Percentiles rank a stretch among this genome's conserved stretches.
Evolutionary conservation across 805 yeast species (phyloP).

Genomic region (Wickerhamiella domercqiae): DNA sequence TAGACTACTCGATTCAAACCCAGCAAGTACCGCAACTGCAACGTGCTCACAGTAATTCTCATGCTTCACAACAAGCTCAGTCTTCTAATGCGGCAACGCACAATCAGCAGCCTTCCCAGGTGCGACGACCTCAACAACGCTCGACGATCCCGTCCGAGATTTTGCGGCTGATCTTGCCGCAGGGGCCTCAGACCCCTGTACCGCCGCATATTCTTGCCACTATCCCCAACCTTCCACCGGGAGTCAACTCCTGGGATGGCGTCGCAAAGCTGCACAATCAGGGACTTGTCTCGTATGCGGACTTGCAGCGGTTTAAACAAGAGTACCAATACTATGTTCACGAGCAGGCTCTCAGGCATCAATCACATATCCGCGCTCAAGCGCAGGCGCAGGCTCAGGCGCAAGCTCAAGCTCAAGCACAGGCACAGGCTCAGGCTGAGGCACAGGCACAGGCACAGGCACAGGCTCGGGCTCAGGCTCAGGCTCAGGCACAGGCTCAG

Average conservation of each 20-base stretch:
- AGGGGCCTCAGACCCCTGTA: constrained; percentile 39
- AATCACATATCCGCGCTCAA: constrained; percentile 12
- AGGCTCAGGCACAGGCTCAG: constrained; percentile 14
- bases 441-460: constrained; percentile 12
- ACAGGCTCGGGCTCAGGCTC: constrained; percentile 14
- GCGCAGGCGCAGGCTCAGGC: constrained; percentile 11
- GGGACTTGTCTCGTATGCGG: constrained; percentile 17
- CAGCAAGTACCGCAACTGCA: constrained; percentile 9
- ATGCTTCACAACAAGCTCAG: constrained; percentile 12
- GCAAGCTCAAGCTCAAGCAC: constrained; percentile 4
- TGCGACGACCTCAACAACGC: constrained; percentile 5
- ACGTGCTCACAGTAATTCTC: constrained; percentile 12
- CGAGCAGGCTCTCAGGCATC: constrained; percentile 12
- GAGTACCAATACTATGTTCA: constrained; percentile 19
- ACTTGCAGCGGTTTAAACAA: constrained; percentile 18
- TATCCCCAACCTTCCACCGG: constrained; percentile 65
- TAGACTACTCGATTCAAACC: constrained; percentile 9
- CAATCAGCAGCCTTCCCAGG: constrained; percentile 4
- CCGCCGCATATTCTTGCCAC: constrained; percentile 50
- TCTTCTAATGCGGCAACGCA: constrained; percentile 5
- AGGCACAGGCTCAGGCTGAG: constrained; percentile 6
- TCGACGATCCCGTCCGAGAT: constrained; percentile 5
- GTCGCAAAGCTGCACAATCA: constrained; percentile 37
- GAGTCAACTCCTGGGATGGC: constrained; percentile 68
- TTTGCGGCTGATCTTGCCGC: constrained; percentile 13